Evolutionary conservation across 192 early-diverging fungal genomes (phyloP), one percentile per base, ranked within the genome.

Genomic region (Cetraspora pellucida): DNA sequence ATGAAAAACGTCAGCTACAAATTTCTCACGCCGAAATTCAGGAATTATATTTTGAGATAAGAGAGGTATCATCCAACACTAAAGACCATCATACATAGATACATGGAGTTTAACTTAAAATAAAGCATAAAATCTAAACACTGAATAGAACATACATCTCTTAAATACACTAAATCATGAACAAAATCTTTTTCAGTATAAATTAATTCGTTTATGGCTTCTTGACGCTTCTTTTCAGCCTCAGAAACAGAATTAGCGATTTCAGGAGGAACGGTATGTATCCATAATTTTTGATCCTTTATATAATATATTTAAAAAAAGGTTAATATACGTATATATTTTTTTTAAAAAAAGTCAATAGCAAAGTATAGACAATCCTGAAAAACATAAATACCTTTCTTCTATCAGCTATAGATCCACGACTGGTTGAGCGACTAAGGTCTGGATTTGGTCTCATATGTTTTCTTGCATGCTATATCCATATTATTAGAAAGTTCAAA

Each of bases 101-200:
- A 23, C 28, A 50, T 47, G 28, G 50, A 46, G n/a, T 37, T 37
- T 37, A 17, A 49, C 4, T 10, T 13, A n/a, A 80, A 21, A 43
- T 43, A 50, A 54, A 60, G 30, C 66, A 59, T 27, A 45, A 45
- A 17, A 2, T 47, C 6, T 28, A 16, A 21, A 19, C 1, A 8
- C 2, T 37, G 7, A 37, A 37, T 1, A 37, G 7, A 28, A 72
- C 80, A 49, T 83, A 93, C 92, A 72, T 89, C 89, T 79, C 92
- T 86, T 17, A 98, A 81, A 44, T 93, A 88, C 61, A 89, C 89
- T 46, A 98, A 82, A 66, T 98, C 95, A 59, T 87, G 87, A 49
- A 97, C 93, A 87, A 95, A 99, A 78, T 97, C 93, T 75, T 91
- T 90, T 80, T 99, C 94, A 7, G 92, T 96, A 52, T 94, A 90